Evolutionary conservation across 1,139 yeast genomes (phyloP).

Genomic region (Nakaseomyces sp.): DNA sequence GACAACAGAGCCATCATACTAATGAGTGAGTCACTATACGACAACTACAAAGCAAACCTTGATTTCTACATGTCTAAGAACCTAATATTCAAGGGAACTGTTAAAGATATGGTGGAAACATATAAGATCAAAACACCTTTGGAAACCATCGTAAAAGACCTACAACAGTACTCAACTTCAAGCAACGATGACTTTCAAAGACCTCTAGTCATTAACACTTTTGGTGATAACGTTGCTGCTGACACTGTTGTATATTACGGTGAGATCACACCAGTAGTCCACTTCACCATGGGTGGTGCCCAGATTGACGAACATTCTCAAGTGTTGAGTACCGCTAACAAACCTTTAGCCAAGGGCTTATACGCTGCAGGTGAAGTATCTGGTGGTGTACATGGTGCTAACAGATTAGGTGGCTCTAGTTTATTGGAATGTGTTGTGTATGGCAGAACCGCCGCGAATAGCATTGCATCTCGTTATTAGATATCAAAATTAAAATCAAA

Average conservation of each 20-base stretch:
- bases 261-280: conserved; percentile 63
- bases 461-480: conserved; percentile 15
- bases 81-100: conserved; percentile 46
- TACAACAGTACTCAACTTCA: conserved; percentile 41
- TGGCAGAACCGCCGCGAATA: conserved; percentile 43
- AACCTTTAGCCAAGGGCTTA: conserved; percentile 45
- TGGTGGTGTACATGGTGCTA: conserved; percentile 76
- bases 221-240: conserved; percentile 17
- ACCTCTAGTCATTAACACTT: conserved; percentile 26
- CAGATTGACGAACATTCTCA: conserved; percentile 52
- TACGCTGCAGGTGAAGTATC: conserved; percentile 77
- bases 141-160: conserved; percentile 35
- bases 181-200: conserved; percentile 28
- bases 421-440: conserved; percentile 70
- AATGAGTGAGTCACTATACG: conserved; percentile 33
- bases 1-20: conserved; percentile 37
- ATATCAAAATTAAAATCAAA: background rate
- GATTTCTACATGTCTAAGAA: conserved; percentile 61
- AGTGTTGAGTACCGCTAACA: conserved; percentile 39
- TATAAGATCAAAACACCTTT: conserved; percentile 30
- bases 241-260: conserved; percentile 30
- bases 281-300: conserved; percentile 83
- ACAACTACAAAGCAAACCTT: conserved; percentile 38
- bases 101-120: conserved; percentile 43
- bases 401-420: conserved; percentile 70